Evolutionary conservation across 2,329 filamentous ascomycete genomes (phyloP), one percentile per base, ranked within the genome.

Genomic region (Leptosphaerulina australis): DNA sequence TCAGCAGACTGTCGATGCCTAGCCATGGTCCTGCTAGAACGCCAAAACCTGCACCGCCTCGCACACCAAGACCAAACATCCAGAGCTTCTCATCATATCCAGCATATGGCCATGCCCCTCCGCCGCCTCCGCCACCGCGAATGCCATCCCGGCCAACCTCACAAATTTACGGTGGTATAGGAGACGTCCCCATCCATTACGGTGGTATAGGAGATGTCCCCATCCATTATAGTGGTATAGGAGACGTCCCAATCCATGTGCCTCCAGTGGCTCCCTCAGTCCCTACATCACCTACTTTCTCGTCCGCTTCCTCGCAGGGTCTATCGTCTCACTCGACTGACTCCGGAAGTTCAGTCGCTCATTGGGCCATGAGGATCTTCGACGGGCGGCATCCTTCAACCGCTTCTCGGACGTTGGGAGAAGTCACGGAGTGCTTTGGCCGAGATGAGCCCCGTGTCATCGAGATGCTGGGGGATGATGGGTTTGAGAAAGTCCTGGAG

Each of bases 281-380:
- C 24, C 74, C 74, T 11, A 59, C 70, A 7, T 77, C 75, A 11
- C 76, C 76, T 5, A 74, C 72, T 1, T 74, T 72, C 44, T 77
- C 74, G 4, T 76, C 71, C 14, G 68, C 70, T 33, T 78, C 76
- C 2, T 76, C 74, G 7, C 71, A 70, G 20, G 73, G 74, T 1
- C 70, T 70, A 39, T 67, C 68, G 3, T 72, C 71, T 4, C 64
- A 69, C 33, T 72, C 71, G 1, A 69, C 59, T 43, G 66, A 68
- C 34, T 73, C 71, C 0, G 57, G 60, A 18, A 62, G 64, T 14
- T 53, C 62, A 7, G 63, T 65, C 17, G 59, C 64, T 14, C 76
- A 79, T 50, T 79, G 77, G 77, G 74, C 72, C 1, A 69, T 70
- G 50, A 68, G 73, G 36, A 71, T 79, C 10, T 77, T 76, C 34